A percentile compares a stretch with the other conserved stretches of the same genome.
These are phyloP conservation scores for Aspergillus avenaceus DNA, from an alignment of 495 filamentous ascomycete genomes.

Conservation along the genomic window DNA sequence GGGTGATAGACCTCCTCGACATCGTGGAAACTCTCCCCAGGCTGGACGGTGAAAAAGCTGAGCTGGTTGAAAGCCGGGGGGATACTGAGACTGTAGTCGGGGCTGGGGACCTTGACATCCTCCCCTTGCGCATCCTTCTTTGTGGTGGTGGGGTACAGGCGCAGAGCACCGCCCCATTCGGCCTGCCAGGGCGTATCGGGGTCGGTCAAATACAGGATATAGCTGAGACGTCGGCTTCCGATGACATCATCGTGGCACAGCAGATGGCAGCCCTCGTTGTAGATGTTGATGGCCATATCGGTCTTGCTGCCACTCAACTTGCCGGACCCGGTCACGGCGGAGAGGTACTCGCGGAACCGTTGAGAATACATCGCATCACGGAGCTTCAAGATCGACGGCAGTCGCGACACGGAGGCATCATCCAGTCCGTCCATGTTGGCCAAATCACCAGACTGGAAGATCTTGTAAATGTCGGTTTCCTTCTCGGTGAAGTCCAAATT, in stretches of 20 bases:
- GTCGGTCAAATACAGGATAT: constrained; percentile 94
- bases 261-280: constrained; percentile 92
- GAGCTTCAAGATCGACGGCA: constrained; percentile 81
- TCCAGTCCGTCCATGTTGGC: constrained; percentile 95
- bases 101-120: constrained; percentile 67
- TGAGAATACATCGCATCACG: constrained; percentile 91
- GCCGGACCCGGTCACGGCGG: constrained; percentile 77
- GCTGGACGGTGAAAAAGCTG: constrained; percentile 96
- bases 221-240: constrained; percentile 86
- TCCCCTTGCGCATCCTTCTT: constrained; percentile 61
- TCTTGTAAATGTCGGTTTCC: constrained; percentile 99
- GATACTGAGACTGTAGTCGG: constrained; percentile 71
- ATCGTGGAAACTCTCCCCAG: constrained; percentile 95
- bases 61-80: constrained; percentile 96
- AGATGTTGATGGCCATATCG: constrained; percentile 99
- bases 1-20: constrained; percentile 94
- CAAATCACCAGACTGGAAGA: constrained; percentile 96
- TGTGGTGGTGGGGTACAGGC: constrained; percentile 77
- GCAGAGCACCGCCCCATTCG: constrained; percentile 90
- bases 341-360: constrained; percentile 83
- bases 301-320: constrained; percentile 90
- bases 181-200: constrained; percentile 87
- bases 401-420: constrained; percentile 69
- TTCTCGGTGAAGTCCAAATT: constrained; percentile 95
- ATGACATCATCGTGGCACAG: constrained; percentile 99